phyloP scores from a whole-genome alignment of 371 early-diverging fungal genomes.

The Aphelidium insulamus region DNA sequence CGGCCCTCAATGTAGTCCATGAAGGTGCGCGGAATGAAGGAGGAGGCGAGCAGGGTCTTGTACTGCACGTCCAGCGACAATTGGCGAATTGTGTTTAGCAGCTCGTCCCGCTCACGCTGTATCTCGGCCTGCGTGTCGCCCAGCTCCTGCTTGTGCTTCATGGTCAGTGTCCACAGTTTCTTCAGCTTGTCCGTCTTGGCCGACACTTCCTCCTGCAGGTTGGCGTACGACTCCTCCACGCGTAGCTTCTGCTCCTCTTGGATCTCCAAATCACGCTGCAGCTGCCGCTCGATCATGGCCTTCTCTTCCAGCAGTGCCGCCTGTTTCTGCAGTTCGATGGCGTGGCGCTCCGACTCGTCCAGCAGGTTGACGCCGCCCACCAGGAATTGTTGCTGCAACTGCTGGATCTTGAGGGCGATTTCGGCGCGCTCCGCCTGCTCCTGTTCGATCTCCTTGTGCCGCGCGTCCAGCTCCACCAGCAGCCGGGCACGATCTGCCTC shows the following conservation, averaged over 20 bases:
- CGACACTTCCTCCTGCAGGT: conserved; percentile 25
- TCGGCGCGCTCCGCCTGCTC: conserved; percentile 15
- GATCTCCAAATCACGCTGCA: conserved; percentile 16
- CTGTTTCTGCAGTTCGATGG: conserved; percentile 11
- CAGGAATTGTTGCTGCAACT: conserved; percentile 21
- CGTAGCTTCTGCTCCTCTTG: conserved; percentile 19
- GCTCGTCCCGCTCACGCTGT: conserved; percentile 22
- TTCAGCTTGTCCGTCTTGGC: conserved; percentile 23
- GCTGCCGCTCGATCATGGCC: conserved; percentile 13
- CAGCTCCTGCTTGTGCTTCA: conserved; percentile 19
- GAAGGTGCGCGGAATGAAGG: conserved; percentile 19
- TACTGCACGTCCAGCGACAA: conserved; percentile 22
- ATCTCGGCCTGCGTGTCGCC: conserved; percentile 27
- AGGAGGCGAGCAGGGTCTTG: conserved; percentile 12
- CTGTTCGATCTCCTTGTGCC: conserved; percentile 17
- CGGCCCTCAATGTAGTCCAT: conserved; percentile 15
- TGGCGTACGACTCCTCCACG: conserved; percentile 25
- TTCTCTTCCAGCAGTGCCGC: conserved; percentile 20
- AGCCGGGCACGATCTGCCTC: conserved; percentile 18
- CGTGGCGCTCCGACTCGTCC: conserved; percentile 17
- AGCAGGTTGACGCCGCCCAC: conserved; percentile 27
- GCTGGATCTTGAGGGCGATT: conserved; percentile 15
- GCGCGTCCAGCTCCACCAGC: conserved; percentile 12
- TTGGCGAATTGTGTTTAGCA: conserved; percentile 24
- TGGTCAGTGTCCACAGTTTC: conserved; percentile 19